These are phyloP conservation scores for Bertia moriformis DNA, from an alignment of 2,329 filamentous ascomycete species.

Conservation along the genomic window DNA sequence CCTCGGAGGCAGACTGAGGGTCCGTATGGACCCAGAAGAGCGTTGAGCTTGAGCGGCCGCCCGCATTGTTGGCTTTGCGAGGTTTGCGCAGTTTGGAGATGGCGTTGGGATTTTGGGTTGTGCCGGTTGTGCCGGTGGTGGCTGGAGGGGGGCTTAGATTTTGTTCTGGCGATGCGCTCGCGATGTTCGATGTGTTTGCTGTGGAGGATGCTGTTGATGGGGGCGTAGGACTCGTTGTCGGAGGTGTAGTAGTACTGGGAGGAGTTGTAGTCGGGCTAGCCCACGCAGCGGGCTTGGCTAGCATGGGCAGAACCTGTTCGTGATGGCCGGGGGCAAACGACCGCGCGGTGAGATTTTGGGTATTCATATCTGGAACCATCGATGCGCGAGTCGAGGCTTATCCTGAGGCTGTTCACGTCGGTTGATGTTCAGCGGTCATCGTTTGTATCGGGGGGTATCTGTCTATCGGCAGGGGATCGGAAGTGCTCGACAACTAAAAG, in stretches of 20 bases:
- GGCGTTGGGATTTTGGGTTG: constrained; percentile 4
- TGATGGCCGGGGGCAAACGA: constrained; percentile 6
- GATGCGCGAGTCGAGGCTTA: too few species aligned
- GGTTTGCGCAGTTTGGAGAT: constrained; percentile 15
- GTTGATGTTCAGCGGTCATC: too few species aligned
- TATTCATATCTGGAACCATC: too few species aligned
- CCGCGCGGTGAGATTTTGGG: too few species aligned
- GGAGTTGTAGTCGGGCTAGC: constrained; percentile 2
- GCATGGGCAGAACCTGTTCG: constrained; percentile 13
- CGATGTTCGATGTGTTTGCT: not conserved
- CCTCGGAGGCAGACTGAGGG: constrained; percentile 16
- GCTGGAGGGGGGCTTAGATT: not conserved
- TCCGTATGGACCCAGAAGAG: constrained; percentile 23
- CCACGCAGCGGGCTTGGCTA: constrained; percentile 3
- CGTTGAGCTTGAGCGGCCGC: constrained; percentile 16
- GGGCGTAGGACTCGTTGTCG: not conserved
- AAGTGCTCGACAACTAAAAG: too few species aligned
- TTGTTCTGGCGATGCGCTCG: not conserved
- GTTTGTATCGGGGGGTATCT: too few species aligned
- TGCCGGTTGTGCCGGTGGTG: not conserved
- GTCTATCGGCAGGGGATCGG: too few species aligned
- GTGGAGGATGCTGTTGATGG: not conserved
- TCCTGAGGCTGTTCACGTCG: too few species aligned
- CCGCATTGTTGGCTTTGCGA: constrained; percentile 14
- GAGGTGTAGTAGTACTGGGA: constrained; percentile 2